Conservation (phyloP, 768 basidiomycete species). For the Coprinopsis sp. region DNA sequence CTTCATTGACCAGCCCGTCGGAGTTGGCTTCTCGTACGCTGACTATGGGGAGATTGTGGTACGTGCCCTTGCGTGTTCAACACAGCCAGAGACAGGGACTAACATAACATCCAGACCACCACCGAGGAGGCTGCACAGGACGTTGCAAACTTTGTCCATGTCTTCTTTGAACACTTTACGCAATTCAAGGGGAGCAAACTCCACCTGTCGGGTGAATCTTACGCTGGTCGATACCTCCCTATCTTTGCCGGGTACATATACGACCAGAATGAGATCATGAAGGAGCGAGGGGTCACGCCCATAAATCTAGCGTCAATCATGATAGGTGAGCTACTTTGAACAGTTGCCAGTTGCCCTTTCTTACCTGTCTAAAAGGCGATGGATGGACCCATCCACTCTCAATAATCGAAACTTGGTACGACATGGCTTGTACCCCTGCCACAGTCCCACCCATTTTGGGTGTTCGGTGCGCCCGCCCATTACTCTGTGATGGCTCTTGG, state of each 20-base stretch:
- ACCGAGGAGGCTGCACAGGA: constrained; percentile 67
- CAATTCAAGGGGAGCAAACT: constrained; percentile 65
- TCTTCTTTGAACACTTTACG: constrained; percentile 72
- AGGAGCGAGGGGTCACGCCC: constrained; percentile 47
- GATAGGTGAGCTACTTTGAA: constrained; percentile 47
- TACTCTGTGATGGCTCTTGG: constrained; percentile 43
- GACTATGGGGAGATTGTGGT: constrained; percentile 59
- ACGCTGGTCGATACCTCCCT: constrained; percentile 70
- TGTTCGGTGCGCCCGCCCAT: constrained; percentile 43
- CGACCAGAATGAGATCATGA: constrained; percentile 60
- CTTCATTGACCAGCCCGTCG: constrained; percentile 60
- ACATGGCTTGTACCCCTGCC: constrained; percentile 58
- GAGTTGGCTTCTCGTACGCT: constrained; percentile 60
- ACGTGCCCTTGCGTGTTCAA: constrained; percentile 15
- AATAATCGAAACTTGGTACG: no score
- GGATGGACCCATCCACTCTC: no score
- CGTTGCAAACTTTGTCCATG: constrained; percentile 63
- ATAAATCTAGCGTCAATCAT: constrained; percentile 69
- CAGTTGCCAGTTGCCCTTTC: constrained; percentile 40
- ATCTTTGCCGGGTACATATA: constrained; percentile 73
- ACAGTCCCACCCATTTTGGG: no score
- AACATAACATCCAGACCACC: constrained; percentile 54
- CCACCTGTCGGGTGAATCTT: constrained; percentile 73
- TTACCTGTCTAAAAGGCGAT: constrained; percentile 33
- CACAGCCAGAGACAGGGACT: background rate